Conservation (phyloP, 2,329 filamentous ascomycete species). For the Magnaporthales sp. region DNA sequence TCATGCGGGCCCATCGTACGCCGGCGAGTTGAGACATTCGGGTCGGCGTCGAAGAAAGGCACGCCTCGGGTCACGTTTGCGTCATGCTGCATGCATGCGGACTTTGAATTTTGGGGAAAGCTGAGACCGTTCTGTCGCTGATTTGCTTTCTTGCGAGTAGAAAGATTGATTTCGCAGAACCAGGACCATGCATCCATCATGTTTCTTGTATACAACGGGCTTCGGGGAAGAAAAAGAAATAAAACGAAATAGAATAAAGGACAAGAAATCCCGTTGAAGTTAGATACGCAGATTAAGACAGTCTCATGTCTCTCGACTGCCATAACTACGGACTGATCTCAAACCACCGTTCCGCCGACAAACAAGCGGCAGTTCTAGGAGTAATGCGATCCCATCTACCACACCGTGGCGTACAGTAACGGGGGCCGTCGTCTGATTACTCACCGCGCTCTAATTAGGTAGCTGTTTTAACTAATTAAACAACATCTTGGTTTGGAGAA, state of each 20-base stretch:
- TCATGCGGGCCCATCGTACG: background rate
- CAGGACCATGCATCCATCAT: background rate
- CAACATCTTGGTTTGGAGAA: background rate
- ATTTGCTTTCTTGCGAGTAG: background rate
- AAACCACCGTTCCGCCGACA: background rate
- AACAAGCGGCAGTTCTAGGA: background rate
- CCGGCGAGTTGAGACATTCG: background rate
- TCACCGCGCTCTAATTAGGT: background rate
- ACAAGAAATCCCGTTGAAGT: background rate
- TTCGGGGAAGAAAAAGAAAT: background rate
- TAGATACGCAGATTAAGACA: background rate
- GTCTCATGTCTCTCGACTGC: background rate
- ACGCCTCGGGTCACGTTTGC: background rate
- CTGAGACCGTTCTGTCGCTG: background rate
- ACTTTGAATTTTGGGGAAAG: background rate
- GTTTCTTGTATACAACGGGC: background rate
- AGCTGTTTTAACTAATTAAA: background rate
- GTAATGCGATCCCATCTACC: background rate
- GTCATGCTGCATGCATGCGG: conserved; percentile 1
- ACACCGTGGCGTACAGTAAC: background rate
- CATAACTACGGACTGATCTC: background rate
- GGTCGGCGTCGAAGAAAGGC: background rate
- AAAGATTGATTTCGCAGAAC: background rate
- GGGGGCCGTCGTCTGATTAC: background rate
- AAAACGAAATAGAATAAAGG: background rate